Evolutionary conservation across 1,284 basidiomycete species (phyloP).

Genomic region (Ceratobasidium sp.): DNA sequence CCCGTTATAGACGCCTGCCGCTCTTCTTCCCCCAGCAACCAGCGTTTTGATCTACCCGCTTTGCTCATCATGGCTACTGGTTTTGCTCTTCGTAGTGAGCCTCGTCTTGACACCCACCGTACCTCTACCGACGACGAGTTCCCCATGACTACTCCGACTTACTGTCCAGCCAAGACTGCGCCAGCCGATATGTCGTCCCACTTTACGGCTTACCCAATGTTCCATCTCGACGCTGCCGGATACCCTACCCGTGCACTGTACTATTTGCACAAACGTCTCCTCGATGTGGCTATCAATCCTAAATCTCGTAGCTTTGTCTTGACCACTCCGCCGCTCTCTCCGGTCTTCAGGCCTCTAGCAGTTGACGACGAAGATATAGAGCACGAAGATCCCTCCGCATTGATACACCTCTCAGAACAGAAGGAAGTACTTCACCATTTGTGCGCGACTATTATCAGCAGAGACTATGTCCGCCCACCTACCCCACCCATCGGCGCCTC

Average conservation of each 20-base stretch:
- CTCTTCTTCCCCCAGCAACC: slow-evolving; percentile 11
- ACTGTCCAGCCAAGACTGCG: background rate
- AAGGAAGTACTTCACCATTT: slow-evolving; percentile 6
- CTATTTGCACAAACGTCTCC: slow-evolving; percentile 30
- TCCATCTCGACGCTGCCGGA: slow-evolving; percentile 21
- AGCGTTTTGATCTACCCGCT: background rate
- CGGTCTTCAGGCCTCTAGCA: background rate
- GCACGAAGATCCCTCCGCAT: background rate
- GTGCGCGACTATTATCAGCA: slow-evolving; percentile 24
- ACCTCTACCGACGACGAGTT: background rate
- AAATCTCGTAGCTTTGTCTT: background rate
- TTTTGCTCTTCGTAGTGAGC: slow-evolving; percentile 7
- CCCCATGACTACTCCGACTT: background rate
- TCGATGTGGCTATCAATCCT: background rate
- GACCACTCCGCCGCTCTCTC: slow-evolving; percentile 13
- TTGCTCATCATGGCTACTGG: background rate
- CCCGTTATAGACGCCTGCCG: slow-evolving; percentile 31
- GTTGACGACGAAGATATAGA: background rate
- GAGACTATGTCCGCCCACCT: slow-evolving; percentile 29
- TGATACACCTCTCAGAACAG: slow-evolving; percentile 2
- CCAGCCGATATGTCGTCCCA: background rate
- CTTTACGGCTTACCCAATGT: slow-evolving; percentile 8
- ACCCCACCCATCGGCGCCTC: slow-evolving; percentile 24
- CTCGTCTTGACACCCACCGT: background rate
- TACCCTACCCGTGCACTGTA: slow-evolving; percentile 40